Base-by-base conservation (phyloP, 2,329 filamentous ascomycete species). In the Botrytis fabae region DNA sequence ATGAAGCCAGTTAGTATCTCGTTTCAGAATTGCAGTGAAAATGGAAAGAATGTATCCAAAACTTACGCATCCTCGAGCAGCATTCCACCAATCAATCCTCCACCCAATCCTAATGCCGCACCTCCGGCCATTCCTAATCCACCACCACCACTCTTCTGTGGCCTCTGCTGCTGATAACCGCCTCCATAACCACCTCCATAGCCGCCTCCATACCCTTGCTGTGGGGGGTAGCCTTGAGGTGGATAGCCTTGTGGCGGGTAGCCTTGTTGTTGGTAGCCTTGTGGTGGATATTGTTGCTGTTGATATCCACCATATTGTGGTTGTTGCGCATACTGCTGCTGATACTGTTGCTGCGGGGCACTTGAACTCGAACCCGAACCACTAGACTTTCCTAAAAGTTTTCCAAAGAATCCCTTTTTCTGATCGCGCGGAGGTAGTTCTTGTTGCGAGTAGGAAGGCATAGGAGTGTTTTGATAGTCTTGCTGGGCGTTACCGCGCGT, bases 31-130 rank as follows among this genome's bases (percentile, higher is more conserved):
- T 7, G 18, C 14, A 62, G 22, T 20, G 14, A 5, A 42, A 38
- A 44, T 2, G 5, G n/a, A 28, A 57, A 57, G 16, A 8, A 32
- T 28, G 51, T 8, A 25, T 40, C 7, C n/a, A 68, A 44, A 69
- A 57, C 71, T 63, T 73, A 73, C 71, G 91, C 90, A 79, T 92
- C 85, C 2, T 86, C 91, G 46, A 97, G 82, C 78, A 97, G 75
- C 75, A 89, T 88, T 72, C 94, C 94, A 77, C 94, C 95, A 1
- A 97, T 78, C 80, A 97, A 80, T 81, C 94, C 94, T 75, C 92
- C 94, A 77, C 94, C 94, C 6, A 93, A 82, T 83, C 94, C 94
- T 61, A 97, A 84, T 35, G 93, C 93, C 14, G 91, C 89, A 69
- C 91, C 93, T 65, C 93, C 93, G 1, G 86, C 89, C 74, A 88